A percentile compares a stretch with the other conserved stretches of the same genome.
These are phyloP conservation scores for Hura crepitans DNA, from an alignment of 441 rosid genomes.

Conservation along the genomic window DNA sequence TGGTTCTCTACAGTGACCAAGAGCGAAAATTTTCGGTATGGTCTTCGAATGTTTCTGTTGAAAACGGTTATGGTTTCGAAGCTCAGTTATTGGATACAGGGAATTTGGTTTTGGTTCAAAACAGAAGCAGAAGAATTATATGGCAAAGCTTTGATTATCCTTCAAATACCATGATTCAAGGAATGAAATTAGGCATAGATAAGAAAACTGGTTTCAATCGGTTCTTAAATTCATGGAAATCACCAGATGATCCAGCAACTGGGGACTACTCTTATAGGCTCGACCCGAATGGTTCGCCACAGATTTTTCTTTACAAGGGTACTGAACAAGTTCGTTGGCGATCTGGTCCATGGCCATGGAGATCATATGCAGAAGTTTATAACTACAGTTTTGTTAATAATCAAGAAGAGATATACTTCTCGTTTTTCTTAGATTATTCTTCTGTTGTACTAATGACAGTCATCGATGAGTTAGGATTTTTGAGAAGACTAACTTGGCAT, in stretches of 20 bases:
- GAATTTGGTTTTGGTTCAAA: slow-evolving; percentile 15
- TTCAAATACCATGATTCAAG: slow-evolving; percentile 14
- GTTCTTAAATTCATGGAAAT: slow-evolving; percentile 16
- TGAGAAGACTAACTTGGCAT: slow-evolving; percentile 37
- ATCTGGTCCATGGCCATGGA: slow-evolving; percentile 11
- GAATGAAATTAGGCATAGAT: slow-evolving; percentile 19
- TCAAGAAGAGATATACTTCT: background rate
- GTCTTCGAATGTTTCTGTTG: slow-evolving; percentile 12
- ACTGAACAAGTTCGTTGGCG: background rate
- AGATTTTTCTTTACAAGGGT: slow-evolving; percentile 6
- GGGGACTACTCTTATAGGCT: slow-evolving; percentile 9
- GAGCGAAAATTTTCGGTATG: background rate
- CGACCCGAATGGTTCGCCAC: slow-evolving; percentile 12
- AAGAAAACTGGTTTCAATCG: slow-evolving; percentile 8
- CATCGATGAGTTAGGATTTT: background rate
- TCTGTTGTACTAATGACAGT: background rate
- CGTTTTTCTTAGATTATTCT: background rate
- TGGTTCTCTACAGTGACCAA: slow-evolving; percentile 8
- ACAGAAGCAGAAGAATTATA: background rate
- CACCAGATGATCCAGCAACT: slow-evolving; percentile 22
- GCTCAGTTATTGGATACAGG: slow-evolving; percentile 23
- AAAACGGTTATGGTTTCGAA: background rate
- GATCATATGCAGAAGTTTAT: background rate
- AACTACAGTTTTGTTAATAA: background rate
- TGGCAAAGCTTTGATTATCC: slow-evolving; percentile 34